Percentiles rank a stretch among this genome's conserved stretches.
Evolutionary conservation across 768 basidiomycete genomes (phyloP).

Genomic region (Calvatia gigantea): DNA sequence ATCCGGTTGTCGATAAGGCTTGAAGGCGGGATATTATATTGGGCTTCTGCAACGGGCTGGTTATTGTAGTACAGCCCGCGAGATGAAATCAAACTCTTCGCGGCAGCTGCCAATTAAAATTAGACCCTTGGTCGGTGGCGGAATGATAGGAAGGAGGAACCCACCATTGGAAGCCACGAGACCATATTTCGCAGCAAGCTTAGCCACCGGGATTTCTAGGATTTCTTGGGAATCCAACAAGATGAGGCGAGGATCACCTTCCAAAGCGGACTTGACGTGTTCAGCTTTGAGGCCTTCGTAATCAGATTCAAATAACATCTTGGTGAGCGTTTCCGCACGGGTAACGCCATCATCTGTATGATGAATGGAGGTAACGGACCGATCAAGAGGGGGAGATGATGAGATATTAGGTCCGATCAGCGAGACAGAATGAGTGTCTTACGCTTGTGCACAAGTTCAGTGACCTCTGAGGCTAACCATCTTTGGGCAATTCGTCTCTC

Average conservation of each 20-base stretch:
- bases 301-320: conserved; percentile 40
- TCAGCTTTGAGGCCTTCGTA: conserved; percentile 46
- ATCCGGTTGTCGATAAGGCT: conserved; percentile 61
- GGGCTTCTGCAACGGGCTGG: conserved; percentile 45
- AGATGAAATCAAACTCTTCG: conserved; percentile 54
- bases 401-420: not conserved
- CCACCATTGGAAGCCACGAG: conserved; percentile 64
- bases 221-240: conserved; percentile 49
- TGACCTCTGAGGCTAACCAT: conserved; percentile 50
- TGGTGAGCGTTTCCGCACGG: conserved; percentile 40
- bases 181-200: conserved; percentile 56
- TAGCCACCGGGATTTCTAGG: conserved; percentile 48
- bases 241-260: conserved; percentile 62
- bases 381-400: not conserved
- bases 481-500: conserved; percentile 45
- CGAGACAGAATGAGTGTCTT: conserved; percentile 1
- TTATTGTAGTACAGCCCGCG: conserved; percentile 78
- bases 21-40: conserved; percentile 33
- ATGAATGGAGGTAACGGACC: conserved; percentile 6
- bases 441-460: conserved; percentile 47
- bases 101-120: conserved; percentile 48
- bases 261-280: conserved; percentile 59
- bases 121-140: not conserved
- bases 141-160: conserved; percentile 18
- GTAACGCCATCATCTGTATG: conserved; percentile 32